Evolutionary conservation across 1,284 basidiomycete species (phyloP).

Genomic region (Rhodotorula glutinis): DNA sequence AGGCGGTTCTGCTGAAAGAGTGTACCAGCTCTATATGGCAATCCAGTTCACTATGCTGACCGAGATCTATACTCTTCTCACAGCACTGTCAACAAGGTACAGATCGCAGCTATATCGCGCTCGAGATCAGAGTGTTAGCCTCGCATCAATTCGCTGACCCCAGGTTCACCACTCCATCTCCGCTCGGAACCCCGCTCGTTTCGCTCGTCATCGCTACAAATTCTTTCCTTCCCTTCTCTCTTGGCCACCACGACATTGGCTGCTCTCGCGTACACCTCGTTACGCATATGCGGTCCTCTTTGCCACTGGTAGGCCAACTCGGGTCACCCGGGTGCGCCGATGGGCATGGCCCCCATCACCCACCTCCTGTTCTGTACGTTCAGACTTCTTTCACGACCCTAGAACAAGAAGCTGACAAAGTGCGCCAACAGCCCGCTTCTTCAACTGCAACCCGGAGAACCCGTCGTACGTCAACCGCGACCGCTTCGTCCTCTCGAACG

Average conservation of each 20-base stretch:
- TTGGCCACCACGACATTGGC: not conserved
- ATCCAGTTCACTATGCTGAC: too few species aligned
- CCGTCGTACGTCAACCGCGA: constrained; percentile 91
- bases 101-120: not conserved
- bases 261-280: not conserved
- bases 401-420: too few species aligned
- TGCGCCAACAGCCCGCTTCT: constrained; percentile 28
- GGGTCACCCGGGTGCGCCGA: constrained; percentile 85
- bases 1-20: constrained; percentile 50
- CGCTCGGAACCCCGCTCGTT: not conserved
- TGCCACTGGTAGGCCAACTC: constrained; percentile 71
- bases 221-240: not conserved
- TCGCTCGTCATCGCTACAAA: not conserved
- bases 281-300: not conserved
- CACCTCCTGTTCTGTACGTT: constrained; percentile 64
- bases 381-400: too few species aligned
- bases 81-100: constrained; percentile 43
- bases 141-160: not conserved
- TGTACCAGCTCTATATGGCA: too few species aligned
- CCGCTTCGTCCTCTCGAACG: constrained; percentile 81
- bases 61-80: too few species aligned
- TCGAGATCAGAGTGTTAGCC: not conserved
- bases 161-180: not conserved
- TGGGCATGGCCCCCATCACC: constrained; percentile 69
- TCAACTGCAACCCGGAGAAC: constrained; percentile 70